Percentiles rank a stretch among this genome's conserved stretches.
These are phyloP conservation scores for Solanum habrochaites DNA, from an alignment of 257 asterid species.

Conservation along the genomic window DNA sequence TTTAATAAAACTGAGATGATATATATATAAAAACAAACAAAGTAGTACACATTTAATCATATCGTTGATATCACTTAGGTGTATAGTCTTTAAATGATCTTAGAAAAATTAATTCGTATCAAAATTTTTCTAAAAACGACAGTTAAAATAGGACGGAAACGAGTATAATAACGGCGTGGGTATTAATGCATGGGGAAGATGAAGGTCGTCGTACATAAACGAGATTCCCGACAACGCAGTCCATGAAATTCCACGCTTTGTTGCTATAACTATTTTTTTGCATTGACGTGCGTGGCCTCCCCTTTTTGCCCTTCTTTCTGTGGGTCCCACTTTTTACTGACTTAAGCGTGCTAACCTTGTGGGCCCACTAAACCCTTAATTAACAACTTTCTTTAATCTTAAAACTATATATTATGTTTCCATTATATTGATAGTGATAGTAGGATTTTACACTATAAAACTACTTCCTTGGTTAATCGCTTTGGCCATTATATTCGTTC, in stretches of 20 bases:
- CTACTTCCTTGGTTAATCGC: not conserved
- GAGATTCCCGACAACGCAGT: constrained; percentile 22
- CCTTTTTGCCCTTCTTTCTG: not conserved
- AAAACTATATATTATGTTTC: not conserved
- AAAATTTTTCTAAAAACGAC: too few species aligned
- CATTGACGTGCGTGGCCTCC: not conserved
- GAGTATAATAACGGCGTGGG: not conserved
- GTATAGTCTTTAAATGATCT: not conserved
- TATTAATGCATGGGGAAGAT: not conserved
- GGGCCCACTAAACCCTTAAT: not conserved
- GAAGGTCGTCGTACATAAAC: not conserved
- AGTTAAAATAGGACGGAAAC: too few species aligned
- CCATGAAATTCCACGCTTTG: constrained; percentile 54
- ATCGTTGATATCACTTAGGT: too few species aligned
- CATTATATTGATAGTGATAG: not conserved
- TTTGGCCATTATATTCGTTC: too few species aligned
- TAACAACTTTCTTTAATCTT: not conserved
- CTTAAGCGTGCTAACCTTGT: constrained; percentile 6
- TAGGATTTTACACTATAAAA: not conserved
- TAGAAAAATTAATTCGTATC: too few species aligned
- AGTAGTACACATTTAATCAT: too few species aligned
- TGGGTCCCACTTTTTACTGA: not conserved
- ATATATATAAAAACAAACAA: too few species aligned
- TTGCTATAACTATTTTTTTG: not conserved
- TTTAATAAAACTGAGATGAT: too few species aligned